Conservation (phyloP, 1,284 basidiomycete genomes). For the Pascua sp. region DNA sequence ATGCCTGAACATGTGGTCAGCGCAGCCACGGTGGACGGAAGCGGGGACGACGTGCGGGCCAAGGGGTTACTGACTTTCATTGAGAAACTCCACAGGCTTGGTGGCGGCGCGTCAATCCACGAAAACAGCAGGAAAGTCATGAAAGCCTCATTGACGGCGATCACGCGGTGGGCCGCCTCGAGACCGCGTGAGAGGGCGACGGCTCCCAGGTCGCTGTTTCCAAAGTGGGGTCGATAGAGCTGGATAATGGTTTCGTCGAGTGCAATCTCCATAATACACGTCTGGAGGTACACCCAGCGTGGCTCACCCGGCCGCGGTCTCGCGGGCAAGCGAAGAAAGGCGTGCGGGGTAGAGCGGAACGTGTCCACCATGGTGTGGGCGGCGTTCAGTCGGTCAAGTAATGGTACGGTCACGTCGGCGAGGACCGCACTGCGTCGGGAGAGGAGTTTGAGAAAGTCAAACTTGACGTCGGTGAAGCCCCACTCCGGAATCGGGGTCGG, state of each 20-base stretch:
- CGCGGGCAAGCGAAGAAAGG: background rate
- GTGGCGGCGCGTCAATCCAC: conserved; percentile 1
- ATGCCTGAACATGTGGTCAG: background rate
- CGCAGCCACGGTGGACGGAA: too few species aligned
- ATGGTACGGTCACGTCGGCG: background rate
- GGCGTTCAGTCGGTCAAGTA: background rate
- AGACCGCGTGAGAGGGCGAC: background rate
- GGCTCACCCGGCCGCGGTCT: background rate
- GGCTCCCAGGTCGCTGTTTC: background rate
- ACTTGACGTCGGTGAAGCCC: conserved; percentile 4
- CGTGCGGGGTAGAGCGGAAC: background rate
- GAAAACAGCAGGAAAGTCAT: background rate
- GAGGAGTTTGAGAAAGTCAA: background rate
- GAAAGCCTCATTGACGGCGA: background rate
- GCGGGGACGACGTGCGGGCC: background rate
- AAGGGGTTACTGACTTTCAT: background rate
- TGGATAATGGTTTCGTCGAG: background rate
- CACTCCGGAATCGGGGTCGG: background rate
- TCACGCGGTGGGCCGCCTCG: background rate
- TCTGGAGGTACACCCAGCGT: conserved; percentile 3
- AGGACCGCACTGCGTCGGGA: background rate
- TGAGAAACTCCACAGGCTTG: conserved; percentile 3
- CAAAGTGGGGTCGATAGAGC: conserved; percentile 1
- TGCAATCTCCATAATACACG: background rate
- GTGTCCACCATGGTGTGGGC: background rate